Conservation (phyloP, 1,284 basidiomycete species). For the Grifola frondosa region DNA sequence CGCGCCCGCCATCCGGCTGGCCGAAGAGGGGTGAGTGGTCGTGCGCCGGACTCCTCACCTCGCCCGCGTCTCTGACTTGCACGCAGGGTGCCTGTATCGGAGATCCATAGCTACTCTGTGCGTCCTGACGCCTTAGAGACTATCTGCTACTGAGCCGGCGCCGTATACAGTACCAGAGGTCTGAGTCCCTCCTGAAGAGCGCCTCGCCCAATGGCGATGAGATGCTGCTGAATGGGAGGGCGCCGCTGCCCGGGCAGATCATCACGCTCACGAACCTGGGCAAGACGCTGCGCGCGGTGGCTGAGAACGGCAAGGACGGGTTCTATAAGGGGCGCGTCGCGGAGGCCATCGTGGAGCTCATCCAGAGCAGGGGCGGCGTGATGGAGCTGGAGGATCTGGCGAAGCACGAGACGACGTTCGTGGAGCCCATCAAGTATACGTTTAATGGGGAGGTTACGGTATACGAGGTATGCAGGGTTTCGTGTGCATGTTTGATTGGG, state of each 20-base stretch:
- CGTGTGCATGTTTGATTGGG: neutral
- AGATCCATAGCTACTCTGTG: slow-evolving; percentile 67
- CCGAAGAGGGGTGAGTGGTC: slow-evolving; percentile 75
- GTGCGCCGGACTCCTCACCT: neutral
- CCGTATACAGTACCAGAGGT: slow-evolving; percentile 63
- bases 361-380: slow-evolving; percentile 82
- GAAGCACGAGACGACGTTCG: slow-evolving; percentile 73
- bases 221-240: slow-evolving; percentile 82
- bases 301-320: slow-evolving; percentile 80
- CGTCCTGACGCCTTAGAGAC: slow-evolving; percentile 21
- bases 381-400: slow-evolving; percentile 90
- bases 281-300: slow-evolving; percentile 79
- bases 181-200: slow-evolving; percentile 74
- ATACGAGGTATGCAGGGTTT: slow-evolving; percentile 63
- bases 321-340: slow-evolving; percentile 93
- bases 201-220: slow-evolving; percentile 83
- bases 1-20: slow-evolving; percentile 81
- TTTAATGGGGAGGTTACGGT: slow-evolving; percentile 81
- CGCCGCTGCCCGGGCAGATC: slow-evolving; percentile 78
- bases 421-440: slow-evolving; percentile 89
- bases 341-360: slow-evolving; percentile 84
- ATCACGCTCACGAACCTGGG: slow-evolving; percentile 81
- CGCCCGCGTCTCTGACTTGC: slow-evolving; percentile 7
- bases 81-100: slow-evolving; percentile 73
- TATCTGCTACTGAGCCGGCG: neutral